A percentile compares a stretch with the other conserved stretches of the same genome.
Evolutionary conservation across 2,329 filamentous ascomycete species (phyloP).

Genomic region (Scedosporium dehoogii): DNA sequence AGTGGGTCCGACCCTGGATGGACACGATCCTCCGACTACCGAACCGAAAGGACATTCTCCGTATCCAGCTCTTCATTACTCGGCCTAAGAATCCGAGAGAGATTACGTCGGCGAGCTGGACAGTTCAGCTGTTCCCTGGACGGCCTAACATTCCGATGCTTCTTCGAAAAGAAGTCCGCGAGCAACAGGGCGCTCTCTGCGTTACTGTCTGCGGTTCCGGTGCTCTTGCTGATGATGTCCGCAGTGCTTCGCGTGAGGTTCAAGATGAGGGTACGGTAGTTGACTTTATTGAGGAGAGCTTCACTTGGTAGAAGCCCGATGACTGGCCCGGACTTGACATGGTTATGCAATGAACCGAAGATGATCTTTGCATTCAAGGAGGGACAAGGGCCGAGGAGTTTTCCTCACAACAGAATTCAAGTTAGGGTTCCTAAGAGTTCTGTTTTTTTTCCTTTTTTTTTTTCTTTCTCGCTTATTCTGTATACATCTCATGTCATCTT

Average conservation of each 20-base stretch:
- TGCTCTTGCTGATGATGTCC: conserved; percentile 64
- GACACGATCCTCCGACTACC: conserved; percentile 66
- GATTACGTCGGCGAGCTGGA: conserved; percentile 64
- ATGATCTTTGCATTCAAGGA: neutral
- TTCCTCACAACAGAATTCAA: neutral
- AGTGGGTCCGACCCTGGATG: conserved; percentile 89
- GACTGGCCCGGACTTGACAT: too few relatives aligned
- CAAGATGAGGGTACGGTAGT: conserved; percentile 53
- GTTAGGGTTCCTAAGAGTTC: neutral
- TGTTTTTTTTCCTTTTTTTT: neutral
- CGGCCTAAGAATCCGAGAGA: conserved; percentile 75
- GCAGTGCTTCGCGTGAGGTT: conserved; percentile 54
- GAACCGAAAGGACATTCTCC: conserved; percentile 69
- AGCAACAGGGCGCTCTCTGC: conserved; percentile 79
- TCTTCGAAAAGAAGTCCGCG: conserved; percentile 70
- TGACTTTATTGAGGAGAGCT: conserved; percentile 70
- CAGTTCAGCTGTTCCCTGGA: conserved; percentile 86
- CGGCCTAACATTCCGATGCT: conserved; percentile 73
- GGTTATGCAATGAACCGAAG: too few relatives aligned
- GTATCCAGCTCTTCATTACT: conserved; percentile 84
- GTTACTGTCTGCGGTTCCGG: conserved; percentile 75
- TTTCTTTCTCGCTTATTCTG: neutral
- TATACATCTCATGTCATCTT: neutral
- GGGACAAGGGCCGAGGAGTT: neutral
- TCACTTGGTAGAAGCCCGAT: conserved; percentile 43